Conservation (phyloP, 2,329 filamentous ascomycete species). For the Blumeriella jaapii region DNA sequence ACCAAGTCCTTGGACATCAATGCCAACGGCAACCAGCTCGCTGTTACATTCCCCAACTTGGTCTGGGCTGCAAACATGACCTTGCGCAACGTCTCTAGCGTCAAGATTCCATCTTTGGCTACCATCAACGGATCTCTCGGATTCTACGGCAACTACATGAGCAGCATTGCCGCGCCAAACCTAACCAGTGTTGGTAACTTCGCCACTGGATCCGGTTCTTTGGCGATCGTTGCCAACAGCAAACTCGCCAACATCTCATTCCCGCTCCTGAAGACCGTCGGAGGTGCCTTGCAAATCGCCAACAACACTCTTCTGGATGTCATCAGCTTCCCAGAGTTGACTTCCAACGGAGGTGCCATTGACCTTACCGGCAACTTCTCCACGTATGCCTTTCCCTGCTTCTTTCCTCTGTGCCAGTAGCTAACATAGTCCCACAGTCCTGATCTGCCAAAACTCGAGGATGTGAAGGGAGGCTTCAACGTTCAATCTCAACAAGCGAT, state of each 20-base stretch:
- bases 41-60: slow-evolving; percentile 66
- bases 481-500: slow-evolving; percentile 29
- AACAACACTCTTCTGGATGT: slow-evolving; percentile 71
- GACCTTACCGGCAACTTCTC: slow-evolving; percentile 78
- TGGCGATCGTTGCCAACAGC: slow-evolving; percentile 54
- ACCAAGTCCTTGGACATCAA: slow-evolving; percentile 59
- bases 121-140: slow-evolving; percentile 68
- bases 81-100: slow-evolving; percentile 65
- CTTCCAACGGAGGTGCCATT: slow-evolving; percentile 66
- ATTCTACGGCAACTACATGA: slow-evolving; percentile 68
- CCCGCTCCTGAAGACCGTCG: slow-evolving; percentile 53
- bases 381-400: slow-evolving; percentile 45
- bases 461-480: slow-evolving; percentile 63
- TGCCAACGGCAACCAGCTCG: slow-evolving; percentile 66
- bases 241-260: slow-evolving; percentile 64
- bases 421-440: slow-evolving; percentile 43
- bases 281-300: slow-evolving; percentile 72
- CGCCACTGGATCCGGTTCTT: slow-evolving; percentile 32
- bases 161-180: slow-evolving; percentile 52
- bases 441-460: slow-evolving; percentile 51
- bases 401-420: neutral
- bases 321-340: slow-evolving; percentile 59
- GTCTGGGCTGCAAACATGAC: slow-evolving; percentile 69
- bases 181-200: slow-evolving; percentile 47
- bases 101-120: slow-evolving; percentile 62